Evolutionary conservation across 1,284 basidiomycete species (phyloP).

Genomic region (Irpex lacteus): DNA sequence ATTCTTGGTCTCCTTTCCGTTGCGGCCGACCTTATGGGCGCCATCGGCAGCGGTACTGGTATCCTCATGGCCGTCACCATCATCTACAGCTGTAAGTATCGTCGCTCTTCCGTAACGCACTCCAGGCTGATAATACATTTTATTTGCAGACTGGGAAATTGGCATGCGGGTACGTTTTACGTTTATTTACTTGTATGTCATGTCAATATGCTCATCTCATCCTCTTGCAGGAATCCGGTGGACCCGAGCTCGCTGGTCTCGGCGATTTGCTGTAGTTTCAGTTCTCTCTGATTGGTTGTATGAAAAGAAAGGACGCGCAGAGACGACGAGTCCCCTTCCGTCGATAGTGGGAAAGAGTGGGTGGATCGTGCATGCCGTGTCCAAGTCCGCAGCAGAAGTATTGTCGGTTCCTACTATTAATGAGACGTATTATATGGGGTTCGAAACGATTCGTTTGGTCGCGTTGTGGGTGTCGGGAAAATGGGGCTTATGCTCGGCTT

Average conservation of each 20-base stretch:
- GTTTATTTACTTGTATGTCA: neutral
- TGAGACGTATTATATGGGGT: conserved; percentile 1
- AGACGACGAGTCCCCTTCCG: neutral
- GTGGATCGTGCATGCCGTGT: neutral
- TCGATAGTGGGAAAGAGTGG: neutral
- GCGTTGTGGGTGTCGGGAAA: neutral
- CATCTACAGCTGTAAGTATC: conserved; percentile 84
- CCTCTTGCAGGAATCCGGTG: conserved; percentile 54
- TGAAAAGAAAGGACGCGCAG: neutral
- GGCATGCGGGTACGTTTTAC: conserved; percentile 56
- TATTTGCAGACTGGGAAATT: conserved; percentile 67
- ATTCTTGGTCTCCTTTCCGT: conserved; percentile 94
- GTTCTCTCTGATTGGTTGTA: neutral
- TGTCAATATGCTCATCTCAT: neutral
- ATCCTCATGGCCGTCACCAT: conserved; percentile 98
- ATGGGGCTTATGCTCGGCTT: no score
- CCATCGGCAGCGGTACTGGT: conserved; percentile 95
- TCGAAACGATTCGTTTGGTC: neutral
- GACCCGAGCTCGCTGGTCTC: conserved; percentile 72
- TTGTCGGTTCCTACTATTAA: conserved; percentile 1
- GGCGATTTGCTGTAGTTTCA: conserved; percentile 53
- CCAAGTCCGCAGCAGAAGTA: neutral
- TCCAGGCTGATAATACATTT: neutral
- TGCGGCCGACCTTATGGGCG: conserved; percentile 93
- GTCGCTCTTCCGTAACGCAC: neutral